Conservation (phyloP, 2,329 filamentous ascomycete genomes). For the Arthrobotrys sinensis region DNA sequence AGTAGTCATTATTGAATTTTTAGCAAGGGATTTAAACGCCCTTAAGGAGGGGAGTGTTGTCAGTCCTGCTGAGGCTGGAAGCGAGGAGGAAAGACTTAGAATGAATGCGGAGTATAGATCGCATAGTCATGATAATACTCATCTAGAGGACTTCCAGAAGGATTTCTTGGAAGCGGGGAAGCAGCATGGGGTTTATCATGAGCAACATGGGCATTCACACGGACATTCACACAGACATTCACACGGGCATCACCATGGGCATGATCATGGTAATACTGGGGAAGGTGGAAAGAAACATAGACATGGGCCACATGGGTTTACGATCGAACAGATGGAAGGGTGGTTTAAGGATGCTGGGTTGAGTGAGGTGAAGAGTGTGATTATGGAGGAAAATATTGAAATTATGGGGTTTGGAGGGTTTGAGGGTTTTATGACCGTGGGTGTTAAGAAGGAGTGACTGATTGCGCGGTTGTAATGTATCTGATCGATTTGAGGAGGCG, state of each 20-base stretch:
- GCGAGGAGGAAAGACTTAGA: slow-evolving; percentile 34
- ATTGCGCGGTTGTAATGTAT: not conserved
- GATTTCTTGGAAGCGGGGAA: slow-evolving; percentile 3
- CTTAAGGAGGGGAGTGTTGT: not conserved
- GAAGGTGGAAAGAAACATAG: slow-evolving; percentile 30
- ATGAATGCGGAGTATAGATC: slow-evolving; percentile 50
- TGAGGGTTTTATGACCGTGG: slow-evolving; percentile 46
- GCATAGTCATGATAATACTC: slow-evolving; percentile 52
- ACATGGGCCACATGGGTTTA: slow-evolving; percentile 53
- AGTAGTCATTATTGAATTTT: slow-evolving; percentile 50
- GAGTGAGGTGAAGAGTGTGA: slow-evolving; percentile 43
- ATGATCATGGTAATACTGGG: not conserved
- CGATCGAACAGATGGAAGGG: slow-evolving; percentile 34
- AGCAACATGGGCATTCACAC: slow-evolving; percentile 38
- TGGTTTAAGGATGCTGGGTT: slow-evolving; percentile 46
- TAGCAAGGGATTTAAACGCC: slow-evolving; percentile 17
- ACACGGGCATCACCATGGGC: slow-evolving; percentile 9
- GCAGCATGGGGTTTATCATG: slow-evolving; percentile 23
- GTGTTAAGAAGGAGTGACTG: slow-evolving; percentile 30
- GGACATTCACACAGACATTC: slow-evolving; percentile 4
- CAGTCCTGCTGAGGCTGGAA: not conserved
- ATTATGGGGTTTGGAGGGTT: slow-evolving; percentile 42
- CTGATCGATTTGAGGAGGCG: not conserved
- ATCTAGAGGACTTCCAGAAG: slow-evolving; percentile 13
- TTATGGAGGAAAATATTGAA: slow-evolving; percentile 37